These are phyloP conservation scores for Trametes villosa DNA, from an alignment of 768 basidiomycete genomes.

Conservation along the genomic window DNA sequence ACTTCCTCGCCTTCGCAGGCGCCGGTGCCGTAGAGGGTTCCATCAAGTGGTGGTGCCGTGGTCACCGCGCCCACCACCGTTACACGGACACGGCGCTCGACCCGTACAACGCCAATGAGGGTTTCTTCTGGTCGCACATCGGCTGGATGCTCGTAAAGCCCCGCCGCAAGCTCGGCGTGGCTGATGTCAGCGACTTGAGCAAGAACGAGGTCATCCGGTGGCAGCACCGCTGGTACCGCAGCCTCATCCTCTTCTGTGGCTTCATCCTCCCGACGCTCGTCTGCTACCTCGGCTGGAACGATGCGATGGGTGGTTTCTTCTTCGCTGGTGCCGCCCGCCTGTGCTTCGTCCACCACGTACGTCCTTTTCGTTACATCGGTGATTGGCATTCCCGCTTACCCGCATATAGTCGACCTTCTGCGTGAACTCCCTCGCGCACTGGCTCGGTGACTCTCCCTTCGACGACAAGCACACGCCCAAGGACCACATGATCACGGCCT, in stretches of 20 bases:
- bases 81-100: conserved; percentile 98
- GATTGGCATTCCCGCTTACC: not conserved
- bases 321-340: conserved; percentile 82
- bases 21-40: conserved; percentile 96
- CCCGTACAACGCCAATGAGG: conserved; percentile 92
- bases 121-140: conserved; percentile 84
- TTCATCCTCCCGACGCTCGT: conserved; percentile 77
- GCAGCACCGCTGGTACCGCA: conserved; percentile 85
- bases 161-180: conserved; percentile 84
- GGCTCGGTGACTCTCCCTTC: conserved; percentile 91
- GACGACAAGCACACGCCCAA: conserved; percentile 95
- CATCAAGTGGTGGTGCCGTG: conserved; percentile 98
- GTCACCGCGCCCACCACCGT: conserved; percentile 96
- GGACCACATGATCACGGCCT: conserved; percentile 87
- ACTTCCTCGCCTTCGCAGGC: conserved; percentile 80
- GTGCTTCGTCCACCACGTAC: conserved; percentile 85
- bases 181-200: conserved; percentile 85
- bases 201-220: conserved; percentile 81
- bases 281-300: conserved; percentile 83
- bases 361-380: not conserved
- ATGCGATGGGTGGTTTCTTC: conserved; percentile 83
- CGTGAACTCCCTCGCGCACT: conserved; percentile 96
- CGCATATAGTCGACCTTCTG: conserved; percentile 83
- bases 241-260: conserved; percentile 70
- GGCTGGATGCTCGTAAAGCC: conserved; percentile 96